Conservation (phyloP, 1,284 basidiomycete species). For the Ceratobasidium theobromae region DNA sequence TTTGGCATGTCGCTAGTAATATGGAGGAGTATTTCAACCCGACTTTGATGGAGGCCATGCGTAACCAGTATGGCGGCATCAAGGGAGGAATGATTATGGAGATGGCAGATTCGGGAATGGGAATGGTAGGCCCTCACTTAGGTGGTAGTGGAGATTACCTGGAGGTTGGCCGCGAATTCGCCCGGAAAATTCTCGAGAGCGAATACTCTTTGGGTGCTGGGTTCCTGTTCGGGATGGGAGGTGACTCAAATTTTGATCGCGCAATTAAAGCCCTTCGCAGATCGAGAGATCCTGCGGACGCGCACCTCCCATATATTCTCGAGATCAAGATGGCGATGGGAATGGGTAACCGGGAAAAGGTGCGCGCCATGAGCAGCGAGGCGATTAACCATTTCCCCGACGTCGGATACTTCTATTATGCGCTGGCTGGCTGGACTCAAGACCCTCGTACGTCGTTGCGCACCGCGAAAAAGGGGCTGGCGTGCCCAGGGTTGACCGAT, state of each 20-base stretch:
- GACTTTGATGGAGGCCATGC: conserved; percentile 1
- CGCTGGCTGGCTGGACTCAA: conserved; percentile 16
- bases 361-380: background rate
- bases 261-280: background rate
- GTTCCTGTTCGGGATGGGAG: background rate
- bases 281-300: conserved; percentile 14
- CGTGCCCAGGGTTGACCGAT: conserved; percentile 14
- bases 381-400: conserved; percentile 8
- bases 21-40: conserved; percentile 20
- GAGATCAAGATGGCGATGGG: conserved; percentile 9
- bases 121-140: background rate
- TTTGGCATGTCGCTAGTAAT: background rate
- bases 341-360: background rate
- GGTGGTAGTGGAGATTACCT: background rate
- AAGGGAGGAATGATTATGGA: conserved; percentile 25
- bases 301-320: background rate
- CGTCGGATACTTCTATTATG: conserved; percentile 16
- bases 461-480: conserved; percentile 12
- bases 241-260: background rate
- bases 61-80: conserved; percentile 21
- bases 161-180: conserved; percentile 2
- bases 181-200: background rate
- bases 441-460: conserved; percentile 6
- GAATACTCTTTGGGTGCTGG: conserved; percentile 15
- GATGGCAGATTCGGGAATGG: conserved; percentile 1